Conservation (phyloP, 2,329 filamentous ascomycete species). For the Diaporthe nobilis region DNA sequence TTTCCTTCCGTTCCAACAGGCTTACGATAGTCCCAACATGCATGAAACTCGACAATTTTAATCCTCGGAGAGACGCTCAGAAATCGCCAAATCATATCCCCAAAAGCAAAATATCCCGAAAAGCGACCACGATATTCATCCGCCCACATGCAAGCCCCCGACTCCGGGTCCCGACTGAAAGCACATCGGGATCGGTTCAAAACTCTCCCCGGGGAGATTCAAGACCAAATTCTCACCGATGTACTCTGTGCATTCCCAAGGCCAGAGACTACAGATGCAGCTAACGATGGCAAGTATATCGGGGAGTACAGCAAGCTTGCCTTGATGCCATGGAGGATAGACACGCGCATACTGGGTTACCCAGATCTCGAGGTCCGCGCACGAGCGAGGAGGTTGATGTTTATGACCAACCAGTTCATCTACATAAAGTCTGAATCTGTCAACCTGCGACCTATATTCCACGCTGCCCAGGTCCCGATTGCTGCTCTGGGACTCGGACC, state of each 20-base stretch:
- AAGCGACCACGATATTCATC: background rate
- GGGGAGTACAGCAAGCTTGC: background rate
- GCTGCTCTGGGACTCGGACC: background rate
- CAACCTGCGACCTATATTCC: constrained; percentile 1
- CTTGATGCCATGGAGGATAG: background rate
- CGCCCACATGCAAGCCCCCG: background rate
- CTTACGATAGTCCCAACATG: background rate
- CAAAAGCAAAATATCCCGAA: background rate
- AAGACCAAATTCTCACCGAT: background rate
- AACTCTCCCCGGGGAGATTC: background rate
- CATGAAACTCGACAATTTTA: background rate
- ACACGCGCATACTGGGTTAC: background rate
- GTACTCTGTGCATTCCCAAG: background rate
- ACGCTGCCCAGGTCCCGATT: background rate
- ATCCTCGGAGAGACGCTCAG: too few relatives aligned
- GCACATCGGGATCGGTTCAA: background rate
- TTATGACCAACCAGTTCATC: background rate
- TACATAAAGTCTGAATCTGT: background rate
- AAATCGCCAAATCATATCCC: background rate
- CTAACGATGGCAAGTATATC: background rate
- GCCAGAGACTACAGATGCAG: background rate
- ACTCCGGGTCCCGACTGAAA: background rate
- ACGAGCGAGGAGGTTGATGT: background rate
- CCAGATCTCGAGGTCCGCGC: background rate
- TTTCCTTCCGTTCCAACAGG: background rate